Evolutionary conservation across 306 rosid genomes (phyloP), one percentile per base, ranked within the genome.

Genomic region (Fagus crenata): DNA sequence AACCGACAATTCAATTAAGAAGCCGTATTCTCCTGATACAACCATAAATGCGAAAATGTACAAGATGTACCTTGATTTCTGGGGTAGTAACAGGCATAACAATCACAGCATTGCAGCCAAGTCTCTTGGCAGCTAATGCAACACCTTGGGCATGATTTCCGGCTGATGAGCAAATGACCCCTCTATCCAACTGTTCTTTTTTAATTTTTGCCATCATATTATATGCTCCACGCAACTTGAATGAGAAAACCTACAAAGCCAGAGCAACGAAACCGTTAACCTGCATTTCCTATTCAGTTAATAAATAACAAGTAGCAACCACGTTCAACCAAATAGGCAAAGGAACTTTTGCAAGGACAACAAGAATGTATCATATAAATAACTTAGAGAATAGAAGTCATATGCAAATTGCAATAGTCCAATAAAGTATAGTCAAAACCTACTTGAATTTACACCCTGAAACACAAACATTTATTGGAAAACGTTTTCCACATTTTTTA

Each of bases 111-210:
- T 32, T 77, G 49, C 99, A 95, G 31, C 85, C 86, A 75, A 92
- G 79, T 77, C 54, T 87, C 92, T 89, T 90, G 63, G 99, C 93
- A 69, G 99, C 76, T 71, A 91, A 86, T 37, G 99, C 99, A 83
- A 93, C 97, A 65, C 99, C 99, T 78, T 95, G 99, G 13, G 99
- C 99, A 82, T 95, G 99, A 80, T 95, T 95, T 77, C 99, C 99
- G 37, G 99, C 99, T 6, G 98, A 95, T 13, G 99, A 95, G 82
- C 99, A 95, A 53, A 95, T 90, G 68, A 92, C 97, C 82, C 99
- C 99, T 63, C 73, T 87, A 31, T 86, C 89, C 86, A 95, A 84
- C 78, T 79, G 85, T 35, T 95, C 96, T 53, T 49, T 72, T 0
- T 92, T 70, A 76, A 95, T 89, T 81, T 91, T 95, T 41, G 89